phyloP scores from a whole-genome alignment of 345 rosid species.

The Turnera subulata region DNA sequence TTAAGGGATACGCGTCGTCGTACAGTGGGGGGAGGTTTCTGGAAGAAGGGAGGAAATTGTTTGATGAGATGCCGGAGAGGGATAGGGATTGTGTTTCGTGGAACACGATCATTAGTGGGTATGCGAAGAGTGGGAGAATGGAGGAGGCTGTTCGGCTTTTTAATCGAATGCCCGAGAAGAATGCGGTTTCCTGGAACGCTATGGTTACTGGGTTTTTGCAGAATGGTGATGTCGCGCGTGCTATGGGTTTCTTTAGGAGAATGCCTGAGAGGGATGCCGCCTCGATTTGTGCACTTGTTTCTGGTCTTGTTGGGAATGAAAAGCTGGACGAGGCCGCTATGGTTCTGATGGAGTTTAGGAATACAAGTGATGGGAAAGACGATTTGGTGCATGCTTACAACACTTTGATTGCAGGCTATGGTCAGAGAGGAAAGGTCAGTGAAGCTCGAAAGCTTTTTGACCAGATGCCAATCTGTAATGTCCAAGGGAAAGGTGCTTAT shows the following conservation, averaged over 20 bases:
- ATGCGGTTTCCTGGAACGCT: conserved; percentile 53
- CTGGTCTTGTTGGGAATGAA: conserved; percentile 57
- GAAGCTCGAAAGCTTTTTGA: conserved; percentile 59
- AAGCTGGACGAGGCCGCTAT: conserved; percentile 53
- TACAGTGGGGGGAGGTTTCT: conserved; percentile 42
- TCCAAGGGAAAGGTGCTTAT: conserved; percentile 11
- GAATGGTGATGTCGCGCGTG: conserved; percentile 43
- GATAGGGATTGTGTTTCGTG: conserved; percentile 41
- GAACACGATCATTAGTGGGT: conserved; percentile 80
- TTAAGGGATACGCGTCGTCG: conserved; percentile 50
- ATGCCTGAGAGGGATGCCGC: conserved; percentile 51
- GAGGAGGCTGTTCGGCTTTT: conserved; percentile 50
- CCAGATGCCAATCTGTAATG: conserved; percentile 34
- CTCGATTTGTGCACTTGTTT: conserved; percentile 52
- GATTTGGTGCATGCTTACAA: conserved; percentile 58
- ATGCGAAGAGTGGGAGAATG: conserved; percentile 53
- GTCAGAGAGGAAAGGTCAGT: conserved; percentile 47
- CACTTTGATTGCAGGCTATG: conserved; percentile 75
- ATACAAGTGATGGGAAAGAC: conserved; percentile 19
- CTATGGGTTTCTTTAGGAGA: conserved; percentile 41
- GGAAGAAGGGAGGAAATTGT: conserved; percentile 49
- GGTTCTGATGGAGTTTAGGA: conserved; percentile 33
- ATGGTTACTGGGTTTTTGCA: conserved; percentile 59
- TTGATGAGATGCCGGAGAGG: conserved; percentile 63
- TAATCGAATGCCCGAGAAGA: conserved; percentile 44